phyloP scores from a whole-genome alignment of 495 filamentous ascomycete genomes.

The Penicillium chermesinum region DNA sequence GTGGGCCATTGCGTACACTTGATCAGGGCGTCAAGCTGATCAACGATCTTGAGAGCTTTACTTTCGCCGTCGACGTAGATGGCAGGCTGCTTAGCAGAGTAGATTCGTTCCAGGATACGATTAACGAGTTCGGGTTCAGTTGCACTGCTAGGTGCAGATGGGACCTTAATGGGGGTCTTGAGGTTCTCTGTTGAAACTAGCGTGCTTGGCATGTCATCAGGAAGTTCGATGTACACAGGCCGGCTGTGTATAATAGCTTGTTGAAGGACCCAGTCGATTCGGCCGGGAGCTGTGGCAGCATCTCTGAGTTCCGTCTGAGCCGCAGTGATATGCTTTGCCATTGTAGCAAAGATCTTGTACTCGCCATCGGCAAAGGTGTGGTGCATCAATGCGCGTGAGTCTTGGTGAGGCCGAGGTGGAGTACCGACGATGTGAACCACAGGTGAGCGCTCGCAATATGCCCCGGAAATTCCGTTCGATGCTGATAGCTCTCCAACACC shows the following conservation, averaged over 20 bases:
- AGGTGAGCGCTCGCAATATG: slow-evolving; percentile 70
- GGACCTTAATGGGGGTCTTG: slow-evolving; percentile 13
- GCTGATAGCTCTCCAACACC: slow-evolving; percentile 77
- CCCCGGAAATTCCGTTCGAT: slow-evolving; percentile 66
- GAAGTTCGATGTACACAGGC: slow-evolving; percentile 43
- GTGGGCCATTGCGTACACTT: slow-evolving; percentile 28
- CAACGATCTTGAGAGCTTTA: slow-evolving; percentile 19
- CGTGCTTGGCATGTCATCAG: slow-evolving; percentile 37
- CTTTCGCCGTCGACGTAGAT: slow-evolving; percentile 36
- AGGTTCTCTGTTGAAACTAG: slow-evolving; percentile 23
- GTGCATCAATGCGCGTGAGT: slow-evolving; percentile 31
- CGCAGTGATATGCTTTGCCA: slow-evolving; percentile 34
- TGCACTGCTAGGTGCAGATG: slow-evolving; percentile 7
- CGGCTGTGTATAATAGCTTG: slow-evolving; percentile 34
- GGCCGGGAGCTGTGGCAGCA: slow-evolving; percentile 26
- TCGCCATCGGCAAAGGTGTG: slow-evolving; percentile 44
- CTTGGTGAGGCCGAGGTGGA: slow-evolving; percentile 28
- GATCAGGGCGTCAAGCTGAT: slow-evolving; percentile 27
- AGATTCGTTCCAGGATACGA: slow-evolving; percentile 26
- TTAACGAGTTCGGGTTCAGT: slow-evolving; percentile 16
- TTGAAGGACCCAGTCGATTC: slow-evolving; percentile 37
- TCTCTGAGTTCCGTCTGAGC: slow-evolving; percentile 37
- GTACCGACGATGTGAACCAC: slow-evolving; percentile 77
- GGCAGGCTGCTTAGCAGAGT: slow-evolving; percentile 28
- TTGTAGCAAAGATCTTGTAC: slow-evolving; percentile 33